These are phyloP conservation scores for Ramularia endophylla DNA, from an alignment of 2,329 filamentous ascomycete genomes.

Conservation along the genomic window DNA sequence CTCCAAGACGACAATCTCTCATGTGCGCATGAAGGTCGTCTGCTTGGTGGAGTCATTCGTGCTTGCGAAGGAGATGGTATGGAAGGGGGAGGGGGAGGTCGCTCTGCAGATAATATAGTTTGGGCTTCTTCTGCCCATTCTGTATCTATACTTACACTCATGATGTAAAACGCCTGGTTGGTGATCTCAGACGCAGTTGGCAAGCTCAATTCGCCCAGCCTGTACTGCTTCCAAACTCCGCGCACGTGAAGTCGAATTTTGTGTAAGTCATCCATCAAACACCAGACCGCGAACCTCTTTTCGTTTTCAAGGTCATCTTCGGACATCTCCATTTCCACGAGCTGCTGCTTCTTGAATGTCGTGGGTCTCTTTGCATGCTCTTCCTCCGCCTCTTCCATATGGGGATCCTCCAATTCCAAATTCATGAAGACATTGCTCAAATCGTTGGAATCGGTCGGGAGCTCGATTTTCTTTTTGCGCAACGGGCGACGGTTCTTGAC, in stretches of 20 bases:
- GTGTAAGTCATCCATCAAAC: slow-evolving; percentile 1
- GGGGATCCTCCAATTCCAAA: slow-evolving; percentile 2
- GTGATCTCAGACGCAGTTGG: not conserved
- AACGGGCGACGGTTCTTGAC: not conserved
- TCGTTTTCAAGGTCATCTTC: not conserved
- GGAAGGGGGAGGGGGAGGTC: too few species aligned
- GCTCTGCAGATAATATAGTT: too few species aligned
- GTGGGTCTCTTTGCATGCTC: too few species aligned
- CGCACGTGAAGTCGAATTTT: slow-evolving; percentile 1
- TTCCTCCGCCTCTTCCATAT: not conserved
- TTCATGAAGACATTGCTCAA: slow-evolving; percentile 1
- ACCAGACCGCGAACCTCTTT: not conserved
- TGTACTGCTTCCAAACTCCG: not conserved
- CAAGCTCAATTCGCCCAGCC: not conserved
- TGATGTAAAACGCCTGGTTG: slow-evolving; percentile 1
- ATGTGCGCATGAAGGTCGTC: too few species aligned
- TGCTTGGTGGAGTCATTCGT: too few species aligned
- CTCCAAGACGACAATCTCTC: too few species aligned
- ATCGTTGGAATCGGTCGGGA: slow-evolving; percentile 2
- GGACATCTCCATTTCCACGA: not conserved
- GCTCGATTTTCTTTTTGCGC: slow-evolving; percentile 3
- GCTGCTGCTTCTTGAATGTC: not conserved
- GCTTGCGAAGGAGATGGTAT: too few species aligned
- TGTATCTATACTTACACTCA: not conserved
- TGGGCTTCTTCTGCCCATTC: too few species aligned